Conservation (phyloP, 306 rosid genomes). For the Erythrophleum fordii region DNA sequence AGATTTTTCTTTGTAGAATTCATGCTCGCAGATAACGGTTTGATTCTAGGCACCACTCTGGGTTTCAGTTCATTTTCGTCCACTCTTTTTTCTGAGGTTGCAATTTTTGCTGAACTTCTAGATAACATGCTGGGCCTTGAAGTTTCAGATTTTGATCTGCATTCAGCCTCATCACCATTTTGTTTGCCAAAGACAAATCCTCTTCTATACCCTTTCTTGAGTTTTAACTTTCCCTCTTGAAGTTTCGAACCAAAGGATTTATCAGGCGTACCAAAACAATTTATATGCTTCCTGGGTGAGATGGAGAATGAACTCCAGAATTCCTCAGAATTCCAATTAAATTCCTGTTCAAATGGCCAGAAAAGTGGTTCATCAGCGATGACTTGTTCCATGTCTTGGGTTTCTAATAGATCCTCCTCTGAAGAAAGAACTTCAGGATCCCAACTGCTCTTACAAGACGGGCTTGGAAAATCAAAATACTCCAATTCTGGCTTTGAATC, state of each 20-base stretch:
- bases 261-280: neutral
- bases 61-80: too few relatives aligned
- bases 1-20: conserved; percentile 9
- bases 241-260: neutral
- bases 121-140: conserved; percentile 40
- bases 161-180: conserved; percentile 9
- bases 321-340: conserved; percentile 44
- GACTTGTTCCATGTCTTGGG: conserved; percentile 14
- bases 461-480: neutral
- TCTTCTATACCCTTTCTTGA: neutral
- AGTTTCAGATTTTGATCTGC: conserved; percentile 21
- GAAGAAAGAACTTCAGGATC: conserved; percentile 18
- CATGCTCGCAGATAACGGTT: neutral
- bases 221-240: neutral
- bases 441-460: neutral
- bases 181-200: neutral
- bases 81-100: neutral
- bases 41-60: conserved; percentile 1
- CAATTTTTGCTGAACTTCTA: conserved; percentile 32
- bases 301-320: conserved; percentile 43
- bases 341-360: conserved; percentile 57
- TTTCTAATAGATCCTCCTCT: conserved; percentile 27
- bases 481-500: conserved; percentile 23
- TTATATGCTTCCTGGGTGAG: conserved; percentile 44
- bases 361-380: conserved; percentile 52